Evolutionary conservation across 139 green algal genomes (phyloP).

Genomic region (Coelastrella sp.): DNA sequence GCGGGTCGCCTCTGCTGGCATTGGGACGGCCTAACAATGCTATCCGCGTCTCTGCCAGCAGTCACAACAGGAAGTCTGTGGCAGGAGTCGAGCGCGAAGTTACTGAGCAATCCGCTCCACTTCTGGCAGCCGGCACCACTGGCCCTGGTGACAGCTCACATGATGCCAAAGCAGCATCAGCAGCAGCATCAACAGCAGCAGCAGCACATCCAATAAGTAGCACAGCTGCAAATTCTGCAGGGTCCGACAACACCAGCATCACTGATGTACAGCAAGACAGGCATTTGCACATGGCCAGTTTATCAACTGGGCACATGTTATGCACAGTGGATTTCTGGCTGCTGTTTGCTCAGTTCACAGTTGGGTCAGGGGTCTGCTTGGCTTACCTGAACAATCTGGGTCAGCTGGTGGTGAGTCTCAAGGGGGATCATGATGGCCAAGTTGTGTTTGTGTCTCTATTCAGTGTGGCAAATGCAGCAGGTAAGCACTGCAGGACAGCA

Average conservation of each 20-base stretch:
- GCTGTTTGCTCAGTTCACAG: slow-evolving; percentile 61
- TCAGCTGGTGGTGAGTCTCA: slow-evolving; percentile 70
- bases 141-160: not conserved
- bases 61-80: not conserved
- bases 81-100: not conserved
- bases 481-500: slow-evolving; percentile 2
- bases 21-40: not conserved
- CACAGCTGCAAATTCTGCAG: not conserved
- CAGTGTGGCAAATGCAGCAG: slow-evolving; percentile 78
- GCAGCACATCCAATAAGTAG: not conserved
- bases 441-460: slow-evolving; percentile 83
- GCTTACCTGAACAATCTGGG: slow-evolving; percentile 85
- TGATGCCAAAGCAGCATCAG: not conserved
- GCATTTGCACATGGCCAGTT: slow-evolving; percentile 18
- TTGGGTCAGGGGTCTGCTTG: slow-evolving; percentile 72
- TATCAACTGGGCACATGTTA: slow-evolving; percentile 43
- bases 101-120: not conserved
- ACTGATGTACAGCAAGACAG: not conserved
- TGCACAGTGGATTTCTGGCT: slow-evolving; percentile 71
- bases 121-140: not conserved
- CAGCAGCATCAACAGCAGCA: not conserved
- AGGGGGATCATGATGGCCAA: slow-evolving; percentile 56
- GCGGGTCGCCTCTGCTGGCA: not conserved
- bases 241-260: not conserved
- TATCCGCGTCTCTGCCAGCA: not conserved